Conservation (phyloP, 73 alveolate species). For the Uronychia binucleata region DNA sequence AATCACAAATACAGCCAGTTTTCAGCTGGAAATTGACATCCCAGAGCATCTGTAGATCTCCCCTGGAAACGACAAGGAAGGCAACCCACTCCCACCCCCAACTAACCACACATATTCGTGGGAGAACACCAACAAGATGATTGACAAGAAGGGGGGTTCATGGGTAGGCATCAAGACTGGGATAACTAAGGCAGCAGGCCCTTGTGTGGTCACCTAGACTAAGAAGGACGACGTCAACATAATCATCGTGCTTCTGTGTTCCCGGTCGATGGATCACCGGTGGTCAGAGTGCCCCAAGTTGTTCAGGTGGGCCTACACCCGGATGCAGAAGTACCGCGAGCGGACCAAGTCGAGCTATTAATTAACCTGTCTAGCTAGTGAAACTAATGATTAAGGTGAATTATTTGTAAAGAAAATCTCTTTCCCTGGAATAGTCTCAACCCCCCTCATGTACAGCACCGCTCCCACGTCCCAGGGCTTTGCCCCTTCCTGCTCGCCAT, state of each 20-base stretch:
- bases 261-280: slow-evolving; percentile 16
- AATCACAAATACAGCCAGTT: slow-evolving; percentile 18
- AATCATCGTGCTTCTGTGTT: slow-evolving; percentile 1
- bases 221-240: background rate
- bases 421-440: too few species aligned
- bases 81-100: background rate
- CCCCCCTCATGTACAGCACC: too few species aligned
- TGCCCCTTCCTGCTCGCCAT: too few species aligned
- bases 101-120: slow-evolving; percentile 39
- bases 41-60: background rate
- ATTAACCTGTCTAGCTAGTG: too few species aligned
- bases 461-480: too few species aligned
- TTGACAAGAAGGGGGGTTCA: slow-evolving; percentile 64
- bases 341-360: too few species aligned
- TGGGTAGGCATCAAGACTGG: slow-evolving; percentile 47
- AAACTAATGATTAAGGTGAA: too few species aligned
- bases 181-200: slow-evolving; percentile 51
- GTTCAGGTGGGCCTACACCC: background rate
- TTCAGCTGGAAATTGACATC: slow-evolving; percentile 35
- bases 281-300: slow-evolving; percentile 10
- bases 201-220: slow-evolving; percentile 11
- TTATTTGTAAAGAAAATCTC: too few species aligned
- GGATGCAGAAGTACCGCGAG: background rate
- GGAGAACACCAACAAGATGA: slow-evolving; percentile 81
- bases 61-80: background rate